Base-by-base conservation (phyloP, 352 stramenopile genomes). In the Vaucheria bursata region DNA sequence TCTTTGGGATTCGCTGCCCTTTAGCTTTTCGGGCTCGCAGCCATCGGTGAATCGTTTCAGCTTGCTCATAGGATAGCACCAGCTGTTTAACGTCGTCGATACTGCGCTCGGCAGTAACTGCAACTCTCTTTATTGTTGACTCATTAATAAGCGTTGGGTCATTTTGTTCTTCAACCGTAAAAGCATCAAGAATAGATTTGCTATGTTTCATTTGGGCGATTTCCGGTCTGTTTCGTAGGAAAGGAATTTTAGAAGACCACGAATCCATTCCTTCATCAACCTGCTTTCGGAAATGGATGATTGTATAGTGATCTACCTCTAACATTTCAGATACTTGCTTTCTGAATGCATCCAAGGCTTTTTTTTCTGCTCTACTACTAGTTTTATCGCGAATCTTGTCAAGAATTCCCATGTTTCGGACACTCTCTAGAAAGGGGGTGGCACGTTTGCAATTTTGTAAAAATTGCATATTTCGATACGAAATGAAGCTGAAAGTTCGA, bases 1-100 rank as follows among this genome's bases (percentile, higher is more conserved):
- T 37, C 32, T 72, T 38, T 6, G 65, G 65, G 1, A 72, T 34
- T 35, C 2, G 1, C 31, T 72, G 65, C 6, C 65, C 65, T 7
- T 8, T 1, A 1, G 12, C 31, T n/a, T 38, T 29, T n/a, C 65
- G 65, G 4, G 65, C 65, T 31, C 65, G 12, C 12, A 72, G 65
- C 65, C 65, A 72, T n/a, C 65, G 12, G 65, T 72, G 65, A 3
- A 72, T 72, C 29, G 12, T 36, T 40, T 72, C 65, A 29, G 65
- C 32, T 7, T 72, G 65, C 65, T 34, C 32, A 38, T 39, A 72
- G 5, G 32, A 4, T n/a, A 45, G 65, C 8, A 72, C n/a, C 12
- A 72, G 1, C 65, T 35, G 12, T 2, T 72, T 2, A 2, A 72
- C 65, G 1, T 72, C 65, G 1, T 29, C 31, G 2, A 39, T 12